Percentiles rank a stretch among this genome's conserved stretches.
phyloP scores from a whole-genome alignment of 495 filamentous ascomycete genomes.

The Penicillium bovifimosum region DNA sequence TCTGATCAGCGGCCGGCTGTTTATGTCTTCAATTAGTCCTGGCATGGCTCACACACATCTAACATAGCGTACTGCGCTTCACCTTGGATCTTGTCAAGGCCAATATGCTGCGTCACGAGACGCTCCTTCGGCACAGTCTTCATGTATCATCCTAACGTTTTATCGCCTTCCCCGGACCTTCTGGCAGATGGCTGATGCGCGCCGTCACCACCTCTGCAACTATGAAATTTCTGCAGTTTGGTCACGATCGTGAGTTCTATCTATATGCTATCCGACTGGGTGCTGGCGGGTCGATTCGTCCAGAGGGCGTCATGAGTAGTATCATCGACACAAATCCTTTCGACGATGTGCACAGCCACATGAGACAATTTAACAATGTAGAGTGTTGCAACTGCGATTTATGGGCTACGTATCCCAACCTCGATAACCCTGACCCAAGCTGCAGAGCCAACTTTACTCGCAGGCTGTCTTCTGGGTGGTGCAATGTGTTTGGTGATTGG shows the following conservation, averaged over 20 bases:
- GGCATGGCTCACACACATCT: too few relatives aligned
- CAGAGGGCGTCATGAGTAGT: constrained; percentile 68
- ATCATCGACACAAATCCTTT: constrained; percentile 72
- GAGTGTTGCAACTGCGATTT: constrained; percentile 76
- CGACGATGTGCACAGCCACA: constrained; percentile 56
- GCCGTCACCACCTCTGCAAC: constrained; percentile 54
- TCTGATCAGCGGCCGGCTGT: too few relatives aligned
- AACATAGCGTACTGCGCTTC: too few relatives aligned
- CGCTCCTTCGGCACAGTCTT: too few relatives aligned
- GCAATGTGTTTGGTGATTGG: constrained; percentile 64
- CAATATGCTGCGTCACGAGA: too few relatives aligned
- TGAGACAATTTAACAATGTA: constrained; percentile 65
- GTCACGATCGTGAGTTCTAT: constrained; percentile 50
- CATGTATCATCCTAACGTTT: too few relatives aligned
- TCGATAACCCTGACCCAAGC: too few relatives aligned
- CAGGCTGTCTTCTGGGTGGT: constrained; percentile 65
- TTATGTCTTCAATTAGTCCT: too few relatives aligned
- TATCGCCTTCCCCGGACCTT: too few relatives aligned
- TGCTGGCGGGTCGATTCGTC: constrained; percentile 2
- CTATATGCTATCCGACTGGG: not conserved
- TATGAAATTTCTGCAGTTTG: constrained; percentile 67
- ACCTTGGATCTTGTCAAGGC: too few relatives aligned
- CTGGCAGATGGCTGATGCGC: too few relatives aligned
- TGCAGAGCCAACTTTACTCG: too few relatives aligned
- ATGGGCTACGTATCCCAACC: constrained; percentile 48